Conservation (phyloP, 306 rosid species). For the Dryas octopetala region DNA sequence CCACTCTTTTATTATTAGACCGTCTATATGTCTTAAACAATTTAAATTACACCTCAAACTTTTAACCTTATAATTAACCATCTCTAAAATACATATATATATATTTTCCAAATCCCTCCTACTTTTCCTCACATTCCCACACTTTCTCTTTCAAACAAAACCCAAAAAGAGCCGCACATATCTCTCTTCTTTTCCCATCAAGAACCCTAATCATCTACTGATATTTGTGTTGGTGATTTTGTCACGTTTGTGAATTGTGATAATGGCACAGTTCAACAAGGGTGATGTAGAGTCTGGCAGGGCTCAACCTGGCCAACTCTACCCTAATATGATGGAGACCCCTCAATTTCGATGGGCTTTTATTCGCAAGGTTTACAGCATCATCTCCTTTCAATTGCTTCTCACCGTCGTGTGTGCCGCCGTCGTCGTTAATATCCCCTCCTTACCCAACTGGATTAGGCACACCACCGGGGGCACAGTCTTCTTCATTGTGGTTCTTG, state of each 20-base stretch:
- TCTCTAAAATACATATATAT: too few species aligned
- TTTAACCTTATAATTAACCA: too few species aligned
- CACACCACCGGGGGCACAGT: too few species aligned
- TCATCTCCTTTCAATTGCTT: constrained; percentile 35
- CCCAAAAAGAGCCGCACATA: neutral
- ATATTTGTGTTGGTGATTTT: too few species aligned
- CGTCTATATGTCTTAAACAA: too few species aligned
- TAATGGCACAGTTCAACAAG: neutral
- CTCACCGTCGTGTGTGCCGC: constrained; percentile 30
- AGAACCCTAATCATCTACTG: too few species aligned
- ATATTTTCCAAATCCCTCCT: neutral
- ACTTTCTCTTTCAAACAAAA: constrained; percentile 14
- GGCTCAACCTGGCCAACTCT: constrained; percentile 7
- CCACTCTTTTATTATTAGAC: too few species aligned
- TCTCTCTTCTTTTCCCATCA: too few species aligned
- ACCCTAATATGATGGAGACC: constrained; percentile 29
- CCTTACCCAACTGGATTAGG: constrained; percentile 8
- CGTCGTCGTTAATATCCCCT: constrained; percentile 13
- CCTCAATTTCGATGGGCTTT: constrained; percentile 43
- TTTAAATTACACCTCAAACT: too few species aligned
- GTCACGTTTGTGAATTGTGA: neutral
- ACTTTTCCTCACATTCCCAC: neutral
- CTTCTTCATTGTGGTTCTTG: too few species aligned
- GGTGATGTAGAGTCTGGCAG: constrained; percentile 19
- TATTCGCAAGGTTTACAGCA: constrained; percentile 40